Evolutionary conservation across 2,329 filamentous ascomycete genomes (phyloP), one percentile per base, ranked within the genome.

Genomic region (Apiospora arundinis): DNA sequence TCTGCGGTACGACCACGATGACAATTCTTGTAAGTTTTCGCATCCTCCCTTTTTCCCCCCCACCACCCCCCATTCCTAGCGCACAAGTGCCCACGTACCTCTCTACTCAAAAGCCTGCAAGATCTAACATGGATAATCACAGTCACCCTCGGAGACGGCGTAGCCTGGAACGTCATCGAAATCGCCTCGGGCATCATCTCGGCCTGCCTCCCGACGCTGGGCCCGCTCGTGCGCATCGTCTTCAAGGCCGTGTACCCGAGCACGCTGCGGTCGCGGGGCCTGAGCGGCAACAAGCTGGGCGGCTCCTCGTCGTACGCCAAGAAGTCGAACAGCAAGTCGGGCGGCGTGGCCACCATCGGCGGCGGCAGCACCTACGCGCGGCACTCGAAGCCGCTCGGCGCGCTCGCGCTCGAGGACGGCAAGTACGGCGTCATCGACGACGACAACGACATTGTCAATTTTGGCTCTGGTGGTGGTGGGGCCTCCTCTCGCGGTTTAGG

Each of bases 81-180:
- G 16, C 28, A 14, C 40, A 42, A 9, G 4, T 42, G 42, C 12
- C 5, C 14, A 12, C 42, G 42, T 44, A 45, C 16, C 1, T 45
- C 11, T n/a, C 18, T 5, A 2, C 1, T 14, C 18, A 40, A 1
- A 7, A 37, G 52, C 28, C 1, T 11, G 9, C 8, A 5, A 42
- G 40, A 14, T 11, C 56, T 63, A 63, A 63, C 21, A 23, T 28
- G 52, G 2, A 5, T 6, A 1, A 9, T 18, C 18, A n/a, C 40
- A 70, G 68, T 14, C 23, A 70, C 68, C 5, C 49, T 70, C 6
- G 68, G 68, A 25, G 49, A 70, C 49, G 68, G 68, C 23, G 21
- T 70, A 9, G 68, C 68, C n/a, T 70, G 68, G 68, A 70, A 70
- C 56, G 42, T 70, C 68, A 70, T 70, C 52, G 68, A 70, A 23